Evolutionary conservation across 176 grass and related monocot genomes (phyloP).

Genomic region (Musa acuminata): DNA sequence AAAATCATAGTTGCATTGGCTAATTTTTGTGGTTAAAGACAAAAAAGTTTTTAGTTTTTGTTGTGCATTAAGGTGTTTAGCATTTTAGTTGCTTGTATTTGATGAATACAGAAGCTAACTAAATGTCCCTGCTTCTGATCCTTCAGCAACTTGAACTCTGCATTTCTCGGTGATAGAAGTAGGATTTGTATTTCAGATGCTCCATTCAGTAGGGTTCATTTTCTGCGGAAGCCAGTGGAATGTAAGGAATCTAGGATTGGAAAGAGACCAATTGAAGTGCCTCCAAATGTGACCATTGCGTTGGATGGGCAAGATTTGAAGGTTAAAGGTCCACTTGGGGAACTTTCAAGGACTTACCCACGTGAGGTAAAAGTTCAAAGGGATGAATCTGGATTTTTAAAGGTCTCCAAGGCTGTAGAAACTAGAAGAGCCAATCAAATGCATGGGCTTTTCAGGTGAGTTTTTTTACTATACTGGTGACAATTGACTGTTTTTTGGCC

Average conservation of each 20-base stretch:
- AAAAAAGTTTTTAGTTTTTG: too few species aligned
- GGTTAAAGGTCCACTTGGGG: conserved; percentile 83
- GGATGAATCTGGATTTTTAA: conserved; percentile 66
- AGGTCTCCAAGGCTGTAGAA: conserved; percentile 56
- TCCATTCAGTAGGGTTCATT: conserved; percentile 35
- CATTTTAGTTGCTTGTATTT: background rate
- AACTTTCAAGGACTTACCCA: conserved; percentile 67
- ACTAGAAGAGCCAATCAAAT: conserved; percentile 81
- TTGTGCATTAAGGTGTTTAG: background rate
- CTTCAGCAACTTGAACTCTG: conserved; percentile 59
- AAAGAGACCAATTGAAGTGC: conserved; percentile 76
- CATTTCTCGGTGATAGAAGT: conserved; percentile 41
- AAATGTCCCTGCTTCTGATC: conserved; percentile 9
- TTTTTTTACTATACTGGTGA: background rate
- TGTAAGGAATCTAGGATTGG: conserved; percentile 98
- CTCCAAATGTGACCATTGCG: conserved; percentile 71
- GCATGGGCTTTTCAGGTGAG: conserved; percentile 98
- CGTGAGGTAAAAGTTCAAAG: conserved; percentile 60
- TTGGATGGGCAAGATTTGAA: conserved; percentile 63
- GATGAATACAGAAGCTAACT: background rate
- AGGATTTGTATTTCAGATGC: conserved; percentile 27
- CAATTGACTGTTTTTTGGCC: background rate
- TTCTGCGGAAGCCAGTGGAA: conserved; percentile 53
- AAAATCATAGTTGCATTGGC: too few species aligned
- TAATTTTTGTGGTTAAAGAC: too few species aligned